Evolutionary conservation across 768 basidiomycete species (phyloP), one percentile per base, ranked within the genome.

Genomic region (Pleurotus tuoliensis): DNA sequence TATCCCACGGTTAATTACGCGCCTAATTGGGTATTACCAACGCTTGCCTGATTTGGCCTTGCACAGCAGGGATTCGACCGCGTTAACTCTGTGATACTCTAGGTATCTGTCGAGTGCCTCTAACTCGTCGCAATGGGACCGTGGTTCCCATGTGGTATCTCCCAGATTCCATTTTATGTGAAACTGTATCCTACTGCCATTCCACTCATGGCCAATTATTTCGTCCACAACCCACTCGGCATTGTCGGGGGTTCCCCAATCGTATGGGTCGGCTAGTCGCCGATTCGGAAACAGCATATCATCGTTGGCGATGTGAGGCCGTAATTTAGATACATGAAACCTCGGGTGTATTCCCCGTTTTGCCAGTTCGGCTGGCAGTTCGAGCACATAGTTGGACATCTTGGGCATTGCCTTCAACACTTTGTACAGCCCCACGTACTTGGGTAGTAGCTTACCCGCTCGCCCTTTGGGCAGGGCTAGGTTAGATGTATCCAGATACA

Each of bases 151-250:
- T 0, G 70, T 72, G 0, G 61, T 64, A 43, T 74, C 72, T 0
- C 73, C 72, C 0, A 66, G 11, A 2, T 50, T 65, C 73, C 73
- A 76, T 3, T 60, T 25, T 0, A 76, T 62, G 13, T 68, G 58
- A 43, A 71, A 69, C 25, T 63, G 57, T 0, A 72, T 4, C 9
- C 49, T 46, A 0, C 50, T 53, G 0, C 54, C 51, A 15, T 25
- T 47, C 59, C 66, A 66, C 15, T 55, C n/a, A 53, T 72, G 67
- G 0, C 59, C 64, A 1, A 67, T 30, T 0, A 78, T 67, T 0
- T 71, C 62, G 6, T 77, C 72, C 4, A 80, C 70, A 4, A 69
- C 58, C 65, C 66, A 76, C 58, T 80, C 74, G 0, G 65, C 63
- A 1, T 74, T 68, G 3, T 67, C 62, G 1, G 58, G 55, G 0